Evolutionary conservation across 495 filamentous ascomycete genomes (phyloP), one percentile per base, ranked within the genome.

Genomic region (Trichoderma orchidacearum): DNA sequence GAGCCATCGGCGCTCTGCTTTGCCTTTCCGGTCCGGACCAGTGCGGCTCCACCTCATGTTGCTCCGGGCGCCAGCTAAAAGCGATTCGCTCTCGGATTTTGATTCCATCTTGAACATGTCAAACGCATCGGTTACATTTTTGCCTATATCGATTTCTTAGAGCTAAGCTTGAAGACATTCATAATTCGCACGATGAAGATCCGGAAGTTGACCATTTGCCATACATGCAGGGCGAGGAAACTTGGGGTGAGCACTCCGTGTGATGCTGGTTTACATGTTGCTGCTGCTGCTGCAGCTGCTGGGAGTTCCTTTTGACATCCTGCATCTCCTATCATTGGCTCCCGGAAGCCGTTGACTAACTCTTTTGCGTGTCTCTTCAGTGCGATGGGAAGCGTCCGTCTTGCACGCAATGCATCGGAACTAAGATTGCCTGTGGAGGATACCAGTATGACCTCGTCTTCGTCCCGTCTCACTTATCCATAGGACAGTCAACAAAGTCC

Each of bases 111-210:
- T 48, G 41, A 27, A 48, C 41, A 25, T 25, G 41, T n/a, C 41
- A 48, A 11, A 35, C 3, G 11, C 41, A 23, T 23, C 18, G 8
- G 23, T 9, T 48, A 27, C n/a, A n/a, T n/a, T n/a, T n/a, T 48
- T 48, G 41, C 41, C 21, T 48, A 23, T 48, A 48, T 27, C 12
- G 41, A 48, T 9, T 23, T 6, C 41, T 48, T 7, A 25, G 41
- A 48, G 21, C 21, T 11, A 25, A 27, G 21, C n/a, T n/a, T n/a
- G n/a, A n/a, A n/a, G n/a, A n/a, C n/a, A n/a, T n/a, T n/a, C n/a
- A n/a, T n/a, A n/a, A n/a, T n/a, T n/a, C n/a, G n/a, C 41, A 48
- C 41, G 7, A 53, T 53, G 51, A 53, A 53, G 27, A 25, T 53
- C 31, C 51, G 51, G 30, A 30, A 53, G 51, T 34, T 30, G 11